phyloP scores from a whole-genome alignment of 805 yeast species.

The Blastobotrys attinorum region DNA sequence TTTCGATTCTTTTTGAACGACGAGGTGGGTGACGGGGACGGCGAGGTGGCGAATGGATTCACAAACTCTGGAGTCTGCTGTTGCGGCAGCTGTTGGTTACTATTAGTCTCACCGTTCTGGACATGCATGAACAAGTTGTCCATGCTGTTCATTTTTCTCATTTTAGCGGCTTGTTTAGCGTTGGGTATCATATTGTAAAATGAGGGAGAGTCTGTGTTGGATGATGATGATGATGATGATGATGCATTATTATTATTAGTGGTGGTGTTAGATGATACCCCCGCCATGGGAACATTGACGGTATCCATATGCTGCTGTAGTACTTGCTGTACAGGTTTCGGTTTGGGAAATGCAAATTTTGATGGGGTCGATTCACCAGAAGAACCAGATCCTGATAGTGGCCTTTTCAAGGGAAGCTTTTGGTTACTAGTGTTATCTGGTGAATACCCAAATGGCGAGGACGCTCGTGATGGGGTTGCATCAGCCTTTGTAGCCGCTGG shows the following conservation, averaged over 20 bases:
- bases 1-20: slow-evolving; percentile 1
- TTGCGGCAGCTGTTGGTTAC: not conserved
- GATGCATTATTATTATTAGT: no score
- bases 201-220: no score
- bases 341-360: slow-evolving; percentile 18
- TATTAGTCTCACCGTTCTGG: not conserved
- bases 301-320: not conserved
- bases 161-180: slow-evolving; percentile 12
- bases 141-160: slow-evolving; percentile 20
- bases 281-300: no score
- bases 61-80: not conserved
- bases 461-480: not conserved
- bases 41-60: slow-evolving; percentile 11
- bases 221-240: no score
- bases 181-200: not conserved
- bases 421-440: not conserved
- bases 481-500: slow-evolving; percentile 4
- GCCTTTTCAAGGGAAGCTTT: slow-evolving; percentile 2
- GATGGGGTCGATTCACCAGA: slow-evolving; percentile 5
- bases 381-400: slow-evolving; percentile 5
- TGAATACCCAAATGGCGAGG: not conserved
- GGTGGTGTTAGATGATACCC: no score
- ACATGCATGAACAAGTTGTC: slow-evolving; percentile 12
- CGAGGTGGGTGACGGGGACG: slow-evolving; percentile 15
- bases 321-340: slow-evolving; percentile 3